Base-by-base conservation (phyloP, 1,284 basidiomycete species). In the Sparassis latifolia region DNA sequence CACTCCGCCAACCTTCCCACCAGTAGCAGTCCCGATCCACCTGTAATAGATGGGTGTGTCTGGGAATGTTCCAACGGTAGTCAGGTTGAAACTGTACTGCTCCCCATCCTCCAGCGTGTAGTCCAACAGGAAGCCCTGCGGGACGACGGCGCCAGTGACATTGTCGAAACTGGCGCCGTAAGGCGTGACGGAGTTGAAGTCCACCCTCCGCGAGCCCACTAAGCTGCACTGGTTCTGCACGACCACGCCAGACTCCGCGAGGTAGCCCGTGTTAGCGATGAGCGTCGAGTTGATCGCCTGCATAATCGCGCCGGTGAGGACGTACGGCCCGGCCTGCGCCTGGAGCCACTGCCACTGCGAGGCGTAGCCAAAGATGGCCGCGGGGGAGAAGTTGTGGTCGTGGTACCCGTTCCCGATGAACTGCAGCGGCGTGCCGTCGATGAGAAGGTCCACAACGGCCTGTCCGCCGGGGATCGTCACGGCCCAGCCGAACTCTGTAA, bases 181-280 rank as follows among this genome's bases (percentile, higher is more conserved):
- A n/a, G 56, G 59, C 10, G 55, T 58, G 42, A 61, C 46, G 10
- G 52, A 54, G 48, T 57, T 57, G 48, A 46, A 39, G 48, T 65
- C 61, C 33, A 42, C 46, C 6, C 42, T 53, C 35, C 54, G 55
- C 33, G 52, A 48, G 31, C 59, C 60, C n/a, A 48, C 50, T 20
- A 60, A 38, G 35, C 52, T 55, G 51, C 63, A 65, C 51, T 65
- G 63, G 52, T 63, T 62, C 53, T 62, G 62, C 33, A 63, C 55
- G 27, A 61, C 51, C 12, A 58, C 48, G 38, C 61, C 58, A 44
- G 54, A 51, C 29, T 52, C 49, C 44, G 58, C 47, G 44, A 65
- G 59, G 51, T 58, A 63, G 20, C 63, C 63, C n/a, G 60, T 63
- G 48, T 47, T 58, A 47, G 62, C 53, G n/a, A 51, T 39, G 12